phyloP scores from a whole-genome alignment of 2,329 filamentous ascomycete species.

The Pseudocercospora cruenta region DNA sequence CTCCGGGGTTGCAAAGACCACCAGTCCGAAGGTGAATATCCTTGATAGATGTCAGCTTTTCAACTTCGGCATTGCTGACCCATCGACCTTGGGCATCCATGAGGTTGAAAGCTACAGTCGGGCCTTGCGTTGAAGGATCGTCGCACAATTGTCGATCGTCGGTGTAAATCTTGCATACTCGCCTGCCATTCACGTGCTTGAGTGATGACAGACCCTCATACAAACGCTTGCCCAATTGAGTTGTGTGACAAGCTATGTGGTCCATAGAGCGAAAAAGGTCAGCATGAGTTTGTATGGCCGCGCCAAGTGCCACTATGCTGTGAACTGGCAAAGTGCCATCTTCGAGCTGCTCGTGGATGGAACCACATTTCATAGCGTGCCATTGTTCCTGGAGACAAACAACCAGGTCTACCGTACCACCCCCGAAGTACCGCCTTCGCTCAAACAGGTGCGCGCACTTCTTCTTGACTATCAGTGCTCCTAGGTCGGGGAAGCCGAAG shows the following conservation, averaged over 20 bases:
- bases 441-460: conserved; percentile 65
- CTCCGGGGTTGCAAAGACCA: conserved; percentile 88
- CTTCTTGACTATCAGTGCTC: conserved; percentile 80
- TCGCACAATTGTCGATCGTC: conserved; percentile 17
- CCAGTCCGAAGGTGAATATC: conserved; percentile 85
- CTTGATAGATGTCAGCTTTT: conserved; percentile 79
- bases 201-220: conserved; percentile 62
- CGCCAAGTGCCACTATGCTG: conserved; percentile 79
- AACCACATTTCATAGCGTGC: conserved; percentile 74
- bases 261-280: conserved; percentile 70
- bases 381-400: conserved; percentile 72
- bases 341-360: conserved; percentile 80
- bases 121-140: conserved; percentile 59
- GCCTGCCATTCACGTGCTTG: conserved; percentile 68
- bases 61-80: conserved; percentile 81
- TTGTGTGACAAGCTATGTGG: conserved; percentile 71
- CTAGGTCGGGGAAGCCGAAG: conserved; percentile 94
- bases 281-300: conserved; percentile 71
- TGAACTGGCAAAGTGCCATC: conserved; percentile 92
- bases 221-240: conserved; percentile 64
- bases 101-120: conserved; percentile 83
- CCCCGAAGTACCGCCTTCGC: conserved; percentile 81
- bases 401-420: conserved; percentile 91
- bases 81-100: conserved; percentile 69
- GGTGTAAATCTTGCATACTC: conserved; percentile 69